These are phyloP conservation scores for Pinus tabuliformis DNA, from an alignment of 75 land plant species.

Conservation along the genomic window DNA sequence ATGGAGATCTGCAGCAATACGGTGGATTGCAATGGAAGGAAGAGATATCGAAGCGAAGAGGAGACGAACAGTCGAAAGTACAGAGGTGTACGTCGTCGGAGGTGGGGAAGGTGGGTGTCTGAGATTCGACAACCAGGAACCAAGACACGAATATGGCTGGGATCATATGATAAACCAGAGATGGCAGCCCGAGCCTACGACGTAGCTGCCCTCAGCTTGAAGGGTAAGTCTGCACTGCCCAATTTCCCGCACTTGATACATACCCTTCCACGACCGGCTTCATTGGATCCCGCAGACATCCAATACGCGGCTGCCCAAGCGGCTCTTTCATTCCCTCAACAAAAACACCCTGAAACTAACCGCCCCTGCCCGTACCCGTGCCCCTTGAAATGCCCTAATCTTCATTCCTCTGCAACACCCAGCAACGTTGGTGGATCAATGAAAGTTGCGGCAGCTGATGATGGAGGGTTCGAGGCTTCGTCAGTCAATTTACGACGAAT, in stretches of 20 bases:
- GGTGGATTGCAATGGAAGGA: too few species aligned
- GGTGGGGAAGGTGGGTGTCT: slow-evolving; percentile 46
- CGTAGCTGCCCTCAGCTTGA: not conserved
- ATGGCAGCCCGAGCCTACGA: too few species aligned
- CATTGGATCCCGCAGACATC: slow-evolving; percentile 15
- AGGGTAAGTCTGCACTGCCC: slow-evolving; percentile 23
- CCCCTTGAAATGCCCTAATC: too few species aligned
- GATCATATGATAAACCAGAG: slow-evolving; percentile 17
- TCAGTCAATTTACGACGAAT: not conserved
- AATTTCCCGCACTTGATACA: slow-evolving; percentile 29
- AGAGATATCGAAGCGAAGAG: too few species aligned
- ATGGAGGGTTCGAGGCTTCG: too few species aligned
- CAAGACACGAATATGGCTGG: slow-evolving; percentile 41
- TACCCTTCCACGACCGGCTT: slow-evolving; percentile 7
- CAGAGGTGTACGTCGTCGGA: slow-evolving; percentile 30
- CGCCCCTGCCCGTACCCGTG: too few species aligned
- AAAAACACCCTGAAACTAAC: not conserved
- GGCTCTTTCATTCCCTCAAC: not conserved
- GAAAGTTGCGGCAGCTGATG: too few species aligned
- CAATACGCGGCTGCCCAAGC: slow-evolving; percentile 29
- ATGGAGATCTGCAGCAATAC: not conserved
- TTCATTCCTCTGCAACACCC: too few species aligned
- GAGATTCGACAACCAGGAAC: not conserved
- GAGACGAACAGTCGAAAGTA: not conserved
- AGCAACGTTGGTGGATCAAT: too few species aligned